phyloP scores from a whole-genome alignment of 2,329 filamentous ascomycete species.

The Epichloe elymi region DNA sequence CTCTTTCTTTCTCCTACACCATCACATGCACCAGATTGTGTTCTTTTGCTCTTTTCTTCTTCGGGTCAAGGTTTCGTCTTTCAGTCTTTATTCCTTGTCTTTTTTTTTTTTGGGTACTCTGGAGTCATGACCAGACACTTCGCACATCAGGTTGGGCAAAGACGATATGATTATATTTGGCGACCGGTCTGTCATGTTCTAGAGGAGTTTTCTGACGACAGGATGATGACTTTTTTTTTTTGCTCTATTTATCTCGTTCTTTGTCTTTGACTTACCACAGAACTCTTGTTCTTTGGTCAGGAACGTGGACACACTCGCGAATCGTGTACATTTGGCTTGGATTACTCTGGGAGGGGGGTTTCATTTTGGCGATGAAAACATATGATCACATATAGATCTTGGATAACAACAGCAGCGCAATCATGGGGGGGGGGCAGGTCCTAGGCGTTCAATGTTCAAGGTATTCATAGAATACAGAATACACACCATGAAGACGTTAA shows the following conservation, averaged over 20 bases:
- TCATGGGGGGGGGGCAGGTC: too few species aligned
- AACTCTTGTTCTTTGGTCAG: too few species aligned
- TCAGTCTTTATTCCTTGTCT: too few species aligned
- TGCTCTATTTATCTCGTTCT: not conserved
- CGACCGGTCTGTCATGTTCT: not conserved
- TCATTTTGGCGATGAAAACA: too few species aligned
- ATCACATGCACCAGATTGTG: not conserved
- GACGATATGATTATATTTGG: not conserved
- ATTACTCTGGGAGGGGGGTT: too few species aligned
- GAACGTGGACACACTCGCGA: too few species aligned
- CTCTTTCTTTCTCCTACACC: not conserved
- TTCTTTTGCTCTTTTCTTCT: not conserved
- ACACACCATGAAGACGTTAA: too few species aligned
- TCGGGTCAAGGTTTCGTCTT: too few species aligned
- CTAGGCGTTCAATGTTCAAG: too few species aligned
- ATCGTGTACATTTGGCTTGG: too few species aligned
- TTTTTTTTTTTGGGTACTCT: not conserved
- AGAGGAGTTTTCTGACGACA: not conserved
- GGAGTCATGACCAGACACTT: not conserved
- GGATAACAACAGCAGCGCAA: not conserved
- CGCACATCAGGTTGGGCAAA: not conserved
- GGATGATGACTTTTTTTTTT: not conserved
- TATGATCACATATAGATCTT: too few species aligned
- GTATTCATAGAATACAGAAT: too few species aligned
- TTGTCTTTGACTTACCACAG: not conserved